These are phyloP conservation scores for Leishmania martiniquensis DNA, from an alignment of 208 protist species.

Conservation along the genomic window DNA sequence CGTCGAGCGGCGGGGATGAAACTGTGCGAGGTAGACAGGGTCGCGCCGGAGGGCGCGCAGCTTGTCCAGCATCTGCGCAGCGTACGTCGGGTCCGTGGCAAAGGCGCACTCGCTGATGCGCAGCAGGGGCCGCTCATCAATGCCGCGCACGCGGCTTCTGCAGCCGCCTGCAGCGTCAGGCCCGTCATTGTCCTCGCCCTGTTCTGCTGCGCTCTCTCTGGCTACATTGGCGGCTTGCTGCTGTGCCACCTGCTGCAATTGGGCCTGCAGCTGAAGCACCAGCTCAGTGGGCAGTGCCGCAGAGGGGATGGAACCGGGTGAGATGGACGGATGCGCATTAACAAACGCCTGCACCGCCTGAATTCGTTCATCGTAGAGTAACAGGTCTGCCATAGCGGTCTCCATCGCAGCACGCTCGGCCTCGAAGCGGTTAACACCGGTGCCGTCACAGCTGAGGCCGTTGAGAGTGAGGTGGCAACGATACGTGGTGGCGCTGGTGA, in stretches of 20 bases:
- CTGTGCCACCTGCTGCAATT: conserved; percentile 14
- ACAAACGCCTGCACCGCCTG: conserved; percentile 61
- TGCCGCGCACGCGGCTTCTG: background rate
- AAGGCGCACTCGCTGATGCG: conserved; percentile 17
- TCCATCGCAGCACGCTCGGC: conserved; percentile 65
- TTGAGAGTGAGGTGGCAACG: conserved; percentile 50
- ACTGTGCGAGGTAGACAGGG: conserved; percentile 53
- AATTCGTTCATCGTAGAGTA: conserved; percentile 70
- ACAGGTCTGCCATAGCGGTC: conserved; percentile 50
- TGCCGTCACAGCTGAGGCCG: conserved; percentile 52
- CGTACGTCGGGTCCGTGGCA: conserved; percentile 36
- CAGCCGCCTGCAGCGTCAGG: background rate
- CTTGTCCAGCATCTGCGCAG: conserved; percentile 34
- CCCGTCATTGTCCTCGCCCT: no score
- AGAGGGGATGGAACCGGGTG: conserved; percentile 44
- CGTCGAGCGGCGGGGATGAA: conserved; percentile 63
- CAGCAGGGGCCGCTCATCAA: conserved; percentile 24
- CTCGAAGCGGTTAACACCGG: conserved; percentile 78
- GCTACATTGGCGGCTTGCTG: conserved; percentile 14
- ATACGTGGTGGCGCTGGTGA: conserved; percentile 19
- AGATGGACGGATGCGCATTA: conserved; percentile 42
- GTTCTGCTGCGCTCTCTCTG: background rate
- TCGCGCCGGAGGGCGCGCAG: conserved; percentile 41
- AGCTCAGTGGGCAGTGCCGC: conserved; percentile 39
- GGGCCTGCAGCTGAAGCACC: conserved; percentile 20